Base-by-base conservation (phyloP, 345 rosid species). In the Mallotus nudiflorus region DNA sequence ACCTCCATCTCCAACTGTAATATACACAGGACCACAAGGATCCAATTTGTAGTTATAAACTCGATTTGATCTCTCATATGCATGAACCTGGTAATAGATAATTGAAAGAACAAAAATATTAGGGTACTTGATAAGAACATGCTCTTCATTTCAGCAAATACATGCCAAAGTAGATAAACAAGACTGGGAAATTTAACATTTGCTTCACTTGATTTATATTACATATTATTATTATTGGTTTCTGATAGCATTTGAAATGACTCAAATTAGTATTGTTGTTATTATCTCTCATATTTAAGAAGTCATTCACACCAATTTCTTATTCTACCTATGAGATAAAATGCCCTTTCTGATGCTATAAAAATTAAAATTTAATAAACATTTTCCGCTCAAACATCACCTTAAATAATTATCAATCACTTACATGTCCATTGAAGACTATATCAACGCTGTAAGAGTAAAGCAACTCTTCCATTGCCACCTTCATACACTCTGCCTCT, bases 41-140 rank as follows among this genome's bases (percentile, higher is more conserved):
- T 94, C 97, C 59, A 91, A 73, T 0, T 73, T 66, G 81, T 94
- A 91, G 82, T 90, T 87, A 77, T 89, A 91, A 33, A 91, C 91
- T 65, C 95, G 85, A 81, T 94, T 94, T 52, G 97, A 87, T 58
- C 98, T 91, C 82, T 94, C 98, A 50, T 91, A 94, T 6, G 93
- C 97, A 84, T 91, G 86, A 68, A 93, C 92, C 98, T 93, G 80
- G 62, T 67, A 28, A 72, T 57, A 67, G 22, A 48, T n/a, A 31
- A 50, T 14, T 62, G 7, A 16, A 39, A 56, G 1, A 67, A 66
- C 39, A 14, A 66, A 37, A 14, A 16, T 50, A n/a, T 56, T 14
- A 64, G 15, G 12, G 19, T 6, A 31, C 56, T 29, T 29, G 42
- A 48, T 20, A 69, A 29, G 20, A n/a, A 63, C 66, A 33, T 8